Percentiles rank a stretch among this genome's conserved stretches.
Conservation (phyloP, 1,284 basidiomycete genomes). For the Boletellus deceptivus region DNA sequence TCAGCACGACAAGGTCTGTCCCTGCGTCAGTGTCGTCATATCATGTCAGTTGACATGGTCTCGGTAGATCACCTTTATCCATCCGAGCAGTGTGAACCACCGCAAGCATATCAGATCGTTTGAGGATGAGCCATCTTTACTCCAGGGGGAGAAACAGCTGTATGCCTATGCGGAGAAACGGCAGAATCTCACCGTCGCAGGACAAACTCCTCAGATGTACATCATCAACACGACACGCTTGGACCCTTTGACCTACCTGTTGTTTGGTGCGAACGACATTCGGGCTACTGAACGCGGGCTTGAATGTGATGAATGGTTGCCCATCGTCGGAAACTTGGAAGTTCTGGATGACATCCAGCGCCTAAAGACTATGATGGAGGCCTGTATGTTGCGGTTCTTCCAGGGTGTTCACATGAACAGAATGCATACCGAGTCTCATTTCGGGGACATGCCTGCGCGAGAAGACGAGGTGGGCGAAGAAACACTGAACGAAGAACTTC, state of each 20-base stretch:
- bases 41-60: conserved; percentile 10
- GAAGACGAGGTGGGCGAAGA: conserved; percentile 66
- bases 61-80: conserved; percentile 67
- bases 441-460: conserved; percentile 40
- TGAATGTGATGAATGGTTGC: conserved; percentile 91
- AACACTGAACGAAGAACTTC: conserved; percentile 41
- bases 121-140: conserved; percentile 37
- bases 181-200: conserved; percentile 61
- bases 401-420: conserved; percentile 73
- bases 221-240: conserved; percentile 83
- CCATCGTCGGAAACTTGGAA: conserved; percentile 76
- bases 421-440: conserved; percentile 32
- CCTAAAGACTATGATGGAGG: conserved; percentile 82
- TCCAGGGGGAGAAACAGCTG: conserved; percentile 69
- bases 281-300: conserved; percentile 66
- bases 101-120: conserved; percentile 54
- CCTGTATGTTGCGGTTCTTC: conserved; percentile 88
- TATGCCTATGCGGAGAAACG: conserved; percentile 87
- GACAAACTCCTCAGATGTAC: conserved; percentile 60
- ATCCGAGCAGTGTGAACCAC: conserved; percentile 86
- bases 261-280: conserved; percentile 88
- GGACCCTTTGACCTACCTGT: conserved; percentile 88
- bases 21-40: conserved; percentile 3
- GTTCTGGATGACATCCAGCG: conserved; percentile 82
- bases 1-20: conserved; percentile 79